Evolutionary conservation across 1,284 basidiomycete genomes (phyloP), one percentile per base, ranked within the genome.

Genomic region (Singerocomus inundabilis): DNA sequence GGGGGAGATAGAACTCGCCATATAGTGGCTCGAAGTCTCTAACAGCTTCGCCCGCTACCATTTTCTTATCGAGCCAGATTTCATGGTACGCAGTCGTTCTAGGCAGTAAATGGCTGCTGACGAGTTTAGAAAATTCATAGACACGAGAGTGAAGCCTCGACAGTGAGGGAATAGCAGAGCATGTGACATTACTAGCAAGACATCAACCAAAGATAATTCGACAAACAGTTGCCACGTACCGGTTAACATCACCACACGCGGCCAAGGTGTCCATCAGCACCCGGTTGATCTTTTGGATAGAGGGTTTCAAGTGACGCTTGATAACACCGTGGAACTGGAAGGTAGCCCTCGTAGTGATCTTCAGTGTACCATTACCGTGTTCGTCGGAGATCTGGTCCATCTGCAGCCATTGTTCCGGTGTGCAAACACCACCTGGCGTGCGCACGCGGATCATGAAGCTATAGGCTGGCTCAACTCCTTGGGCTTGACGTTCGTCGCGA

Each of bases 291-390:
- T 88, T 92, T 73, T 97, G 93, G 67, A 99, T 98, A 18, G 94
- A 91, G 35, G 89, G 85, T 76, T 99, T 99, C 69, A 99, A 73
- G 70, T 99, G 92, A 57, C 82, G 81, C 80, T 99, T 99, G 76
- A 99, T 89, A 59, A 99, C 88, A 55, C 96, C 96, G 72, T 99
- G 96, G 81, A 98, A 99, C 75, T 99, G 96, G 85, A 98, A 98
- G n/a, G 97, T 99, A 73, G 95, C 87, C 55, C 96, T 80, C 26
- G 97, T 99, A 44, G 96, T 99, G 61, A 99, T 88, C 79, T 99
- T 99, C 76, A 99, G 89, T 13, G 95, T 95, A 49, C 90, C 84
- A 63, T 88, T 92, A 26, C 93, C 96, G 70, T 96, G 93, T 72
- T 95, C 90, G 66, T 98, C 95, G 50, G 94, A 85, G 57, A 99